phyloP scores from a whole-genome alignment of 179 eudicot species.

The Nepenthes alata region DNA sequence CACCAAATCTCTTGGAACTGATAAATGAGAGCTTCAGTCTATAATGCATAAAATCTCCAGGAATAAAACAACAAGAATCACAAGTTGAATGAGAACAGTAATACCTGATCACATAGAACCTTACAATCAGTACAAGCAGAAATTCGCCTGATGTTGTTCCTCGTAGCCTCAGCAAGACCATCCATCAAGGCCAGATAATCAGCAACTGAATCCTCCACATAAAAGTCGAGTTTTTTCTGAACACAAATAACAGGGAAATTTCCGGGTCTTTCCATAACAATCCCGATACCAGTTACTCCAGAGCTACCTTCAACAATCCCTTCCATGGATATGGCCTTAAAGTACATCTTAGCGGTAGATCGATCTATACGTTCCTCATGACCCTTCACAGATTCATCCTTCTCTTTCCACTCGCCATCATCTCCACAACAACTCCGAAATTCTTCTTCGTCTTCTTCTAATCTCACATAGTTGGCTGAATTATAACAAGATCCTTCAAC shows the following conservation, averaged over 20 bases:
- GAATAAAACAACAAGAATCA: neutral
- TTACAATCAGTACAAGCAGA: conserved; percentile 51
- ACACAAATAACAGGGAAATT: conserved; percentile 29
- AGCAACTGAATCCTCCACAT: conserved; percentile 54
- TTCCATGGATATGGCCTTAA: conserved; percentile 56
- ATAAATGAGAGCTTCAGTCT: neutral
- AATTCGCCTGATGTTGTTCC: conserved; percentile 26
- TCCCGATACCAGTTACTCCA: conserved; percentile 69
- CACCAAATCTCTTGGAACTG: no score
- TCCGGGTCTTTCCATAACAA: conserved; percentile 37
- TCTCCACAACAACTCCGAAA: conserved; percentile 77
- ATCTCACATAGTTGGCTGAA: conserved; percentile 11
- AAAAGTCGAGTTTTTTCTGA: conserved; percentile 76
- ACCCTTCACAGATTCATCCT: conserved; percentile 15
- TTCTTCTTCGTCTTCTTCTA: conserved; percentile 66
- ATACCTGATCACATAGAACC: conserved; percentile 54
- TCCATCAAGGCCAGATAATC: conserved; percentile 68
- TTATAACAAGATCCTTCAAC: conserved; percentile 2
- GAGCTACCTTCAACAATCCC: conserved; percentile 32
- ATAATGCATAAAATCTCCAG: neutral
- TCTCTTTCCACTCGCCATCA: conserved; percentile 29
- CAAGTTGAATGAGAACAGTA: neutral
- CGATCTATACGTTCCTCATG: conserved; percentile 22
- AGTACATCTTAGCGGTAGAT: conserved; percentile 34
- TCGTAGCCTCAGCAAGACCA: conserved; percentile 50